Evolutionary conservation across 2,329 filamentous ascomycete genomes (phyloP).

Genomic region (Didymella arachidicola): DNA sequence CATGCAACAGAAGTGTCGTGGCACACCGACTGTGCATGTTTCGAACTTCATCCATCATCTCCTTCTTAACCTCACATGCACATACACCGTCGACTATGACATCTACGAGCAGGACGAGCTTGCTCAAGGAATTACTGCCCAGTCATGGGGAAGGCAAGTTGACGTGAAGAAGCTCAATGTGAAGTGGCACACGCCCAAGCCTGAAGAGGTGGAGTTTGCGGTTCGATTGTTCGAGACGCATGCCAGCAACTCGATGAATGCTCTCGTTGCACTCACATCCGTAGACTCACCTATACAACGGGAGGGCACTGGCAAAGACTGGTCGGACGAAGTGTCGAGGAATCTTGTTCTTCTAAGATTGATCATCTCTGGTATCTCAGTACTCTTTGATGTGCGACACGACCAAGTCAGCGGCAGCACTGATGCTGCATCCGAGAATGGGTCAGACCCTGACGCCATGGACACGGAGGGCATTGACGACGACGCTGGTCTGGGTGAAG

Average conservation of each 20-base stretch:
- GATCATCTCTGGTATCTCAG: constrained; percentile 88
- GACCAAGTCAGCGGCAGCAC: constrained; percentile 44
- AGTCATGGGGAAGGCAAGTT: constrained; percentile 85
- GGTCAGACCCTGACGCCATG: constrained; percentile 48
- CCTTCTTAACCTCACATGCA: constrained; percentile 90
- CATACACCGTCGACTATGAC: constrained; percentile 88
- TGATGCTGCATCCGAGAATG: constrained; percentile 61
- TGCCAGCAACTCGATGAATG: constrained; percentile 75
- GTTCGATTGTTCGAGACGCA: constrained; percentile 88
- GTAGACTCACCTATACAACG: constrained; percentile 83
- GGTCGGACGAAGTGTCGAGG: constrained; percentile 95
- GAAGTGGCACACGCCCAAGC: constrained; percentile 86
- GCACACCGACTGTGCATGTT: constrained; percentile 92
- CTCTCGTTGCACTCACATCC: constrained; percentile 80
- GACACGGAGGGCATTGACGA: constrained; percentile 58
- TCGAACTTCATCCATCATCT: constrained; percentile 98
- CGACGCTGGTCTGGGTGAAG: constrained; percentile 66
- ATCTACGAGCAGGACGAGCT: constrained; percentile 84
- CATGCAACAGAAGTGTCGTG: constrained; percentile 96
- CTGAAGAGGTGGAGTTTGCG: constrained; percentile 85
- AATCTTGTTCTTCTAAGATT: constrained; percentile 87
- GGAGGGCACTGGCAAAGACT: constrained; percentile 96
- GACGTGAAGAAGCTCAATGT: constrained; percentile 79
- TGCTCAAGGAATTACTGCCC: constrained; percentile 73
- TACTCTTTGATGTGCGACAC: constrained; percentile 78